A percentile compares a stretch with the other conserved stretches of the same genome.
Conservation (phyloP, 805 yeast species). For the Cyberlindnera nakhonratchasimensis region DNA sequence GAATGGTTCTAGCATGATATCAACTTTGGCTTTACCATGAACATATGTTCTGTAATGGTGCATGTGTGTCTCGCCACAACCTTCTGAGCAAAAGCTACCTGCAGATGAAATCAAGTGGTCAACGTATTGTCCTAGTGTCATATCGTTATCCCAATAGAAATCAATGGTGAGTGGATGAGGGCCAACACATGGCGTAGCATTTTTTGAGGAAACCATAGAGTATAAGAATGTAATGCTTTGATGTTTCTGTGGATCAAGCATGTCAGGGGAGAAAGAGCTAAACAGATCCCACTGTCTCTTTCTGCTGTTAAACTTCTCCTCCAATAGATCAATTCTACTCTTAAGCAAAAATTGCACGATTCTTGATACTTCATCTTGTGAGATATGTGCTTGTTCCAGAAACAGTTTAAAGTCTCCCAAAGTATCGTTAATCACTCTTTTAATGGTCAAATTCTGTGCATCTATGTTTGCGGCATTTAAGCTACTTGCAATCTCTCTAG, state of each 20-base stretch:
- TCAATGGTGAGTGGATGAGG: slow-evolving; percentile 84
- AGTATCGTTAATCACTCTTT: slow-evolving; percentile 9
- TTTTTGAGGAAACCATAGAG: slow-evolving; percentile 76
- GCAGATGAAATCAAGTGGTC: slow-evolving; percentile 77
- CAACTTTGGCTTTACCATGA: slow-evolving; percentile 82
- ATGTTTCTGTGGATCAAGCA: slow-evolving; percentile 69
- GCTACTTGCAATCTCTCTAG: slow-evolving; percentile 47
- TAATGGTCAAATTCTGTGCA: slow-evolving; percentile 24
- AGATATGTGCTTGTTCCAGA: slow-evolving; percentile 5
- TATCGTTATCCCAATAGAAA: slow-evolving; percentile 87
- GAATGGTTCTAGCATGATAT: slow-evolving; percentile 64
- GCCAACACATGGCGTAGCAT: slow-evolving; percentile 89
- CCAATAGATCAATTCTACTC: slow-evolving; percentile 30
- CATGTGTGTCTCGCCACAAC: slow-evolving; percentile 65
- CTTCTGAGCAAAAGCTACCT: slow-evolving; percentile 66
- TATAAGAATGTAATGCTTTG: slow-evolving; percentile 76
- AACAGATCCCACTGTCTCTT: slow-evolving; percentile 68
- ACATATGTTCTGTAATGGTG: slow-evolving; percentile 86
- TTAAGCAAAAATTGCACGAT: slow-evolving; percentile 32
- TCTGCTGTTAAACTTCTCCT: slow-evolving; percentile 31
- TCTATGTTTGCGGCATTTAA: slow-evolving; percentile 28
- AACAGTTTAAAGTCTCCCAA: slow-evolving; percentile 17
- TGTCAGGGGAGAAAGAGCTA: slow-evolving; percentile 46
- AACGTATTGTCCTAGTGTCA: slow-evolving; percentile 82
- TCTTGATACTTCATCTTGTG: slow-evolving; percentile 28